A percentile compares a stretch with the other conserved stretches of the same genome.
These are phyloP conservation scores for Pseudogymnoascus sp. DNA, from an alignment of 2,329 filamentous ascomycete genomes.

Conservation along the genomic window DNA sequence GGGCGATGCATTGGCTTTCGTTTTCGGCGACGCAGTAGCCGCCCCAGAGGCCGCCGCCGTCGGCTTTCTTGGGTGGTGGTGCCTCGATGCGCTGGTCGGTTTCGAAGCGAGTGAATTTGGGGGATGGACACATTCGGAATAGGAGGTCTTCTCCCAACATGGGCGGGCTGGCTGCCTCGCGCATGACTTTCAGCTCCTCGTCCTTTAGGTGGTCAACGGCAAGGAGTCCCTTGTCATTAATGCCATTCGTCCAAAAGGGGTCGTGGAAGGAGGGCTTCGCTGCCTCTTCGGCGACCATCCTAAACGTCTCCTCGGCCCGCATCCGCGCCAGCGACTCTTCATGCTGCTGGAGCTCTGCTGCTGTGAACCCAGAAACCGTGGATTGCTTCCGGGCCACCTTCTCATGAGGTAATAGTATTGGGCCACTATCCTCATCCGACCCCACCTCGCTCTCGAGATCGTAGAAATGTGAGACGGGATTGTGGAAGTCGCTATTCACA, in stretches of 20 bases:
- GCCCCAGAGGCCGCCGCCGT: constrained; percentile 65
- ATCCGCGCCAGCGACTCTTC: constrained; percentile 27
- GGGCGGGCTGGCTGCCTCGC: constrained; percentile 59
- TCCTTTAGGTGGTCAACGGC: constrained; percentile 21
- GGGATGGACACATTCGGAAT: constrained; percentile 75
- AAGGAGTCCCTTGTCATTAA: constrained; percentile 22
- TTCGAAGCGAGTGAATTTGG: constrained; percentile 76
- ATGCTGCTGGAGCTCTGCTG: constrained; percentile 28
- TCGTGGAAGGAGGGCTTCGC: constrained; percentile 26
- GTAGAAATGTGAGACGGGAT: constrained; percentile 31
- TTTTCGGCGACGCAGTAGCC: constrained; percentile 51
- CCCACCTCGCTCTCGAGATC: constrained; percentile 26
- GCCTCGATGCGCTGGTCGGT: constrained; percentile 56
- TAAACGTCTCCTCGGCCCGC: constrained; percentile 28
- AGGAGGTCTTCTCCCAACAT: constrained; percentile 78
- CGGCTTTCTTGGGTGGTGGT: constrained; percentile 44
- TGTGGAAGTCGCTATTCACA: constrained; percentile 49
- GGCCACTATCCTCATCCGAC: constrained; percentile 26
- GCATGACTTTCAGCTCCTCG: constrained; percentile 41
- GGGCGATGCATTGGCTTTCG: constrained; percentile 30
- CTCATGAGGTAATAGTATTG: constrained; percentile 18
- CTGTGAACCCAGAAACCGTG: background rate
- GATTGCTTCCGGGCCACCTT: constrained; percentile 4
- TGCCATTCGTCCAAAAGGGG: constrained; percentile 30
- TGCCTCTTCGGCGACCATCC: constrained; percentile 28